phyloP scores from a whole-genome alignment of 306 rosid genomes.

The Cicer arietinum region DNA sequence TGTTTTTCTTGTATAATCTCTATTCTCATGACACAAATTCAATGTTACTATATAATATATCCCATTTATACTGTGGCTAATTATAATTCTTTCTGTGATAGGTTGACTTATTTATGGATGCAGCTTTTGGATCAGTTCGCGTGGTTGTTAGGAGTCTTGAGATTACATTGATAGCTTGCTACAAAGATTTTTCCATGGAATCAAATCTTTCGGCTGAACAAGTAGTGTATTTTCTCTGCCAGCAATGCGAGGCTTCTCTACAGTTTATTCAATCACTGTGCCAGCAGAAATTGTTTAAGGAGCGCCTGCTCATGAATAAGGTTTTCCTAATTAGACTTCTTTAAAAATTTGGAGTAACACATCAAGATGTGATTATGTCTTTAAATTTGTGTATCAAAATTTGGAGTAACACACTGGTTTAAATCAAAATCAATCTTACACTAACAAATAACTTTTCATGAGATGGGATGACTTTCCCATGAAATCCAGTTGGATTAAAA shows the following conservation, averaged over 20 bases:
- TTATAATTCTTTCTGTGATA: constrained; percentile 54
- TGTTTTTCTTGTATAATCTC: constrained; percentile 2
- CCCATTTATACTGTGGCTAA: constrained; percentile 44
- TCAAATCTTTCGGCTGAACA: constrained; percentile 61
- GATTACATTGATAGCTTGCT: constrained; percentile 55
- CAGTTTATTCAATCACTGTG: constrained; percentile 88
- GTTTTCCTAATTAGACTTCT: constrained; percentile 52
- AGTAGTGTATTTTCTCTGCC: constrained; percentile 75
- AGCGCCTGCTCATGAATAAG: constrained; percentile 89
- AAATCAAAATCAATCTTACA: constrained; percentile 31
- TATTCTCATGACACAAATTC: constrained; percentile 16
- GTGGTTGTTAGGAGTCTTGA: constrained; percentile 67
- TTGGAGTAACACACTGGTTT: constrained; percentile 6
- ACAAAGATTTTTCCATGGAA: constrained; percentile 48
- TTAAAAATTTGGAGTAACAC: constrained; percentile 35
- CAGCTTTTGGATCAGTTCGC: constrained; percentile 86
- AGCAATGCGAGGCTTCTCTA: constrained; percentile 96
- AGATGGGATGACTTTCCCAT: background rate
- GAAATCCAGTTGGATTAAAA: background rate
- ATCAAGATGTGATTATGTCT: constrained; percentile 25
- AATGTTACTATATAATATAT: constrained; percentile 30
- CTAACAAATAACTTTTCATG: background rate
- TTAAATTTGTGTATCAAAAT: constrained; percentile 35
- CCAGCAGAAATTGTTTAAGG: constrained; percentile 88
- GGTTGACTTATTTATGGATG: constrained; percentile 95